Percentiles rank a stretch among this genome's conserved stretches.
Evolutionary conservation across 371 early-diverging fungal genomes (phyloP).

Genomic region (Mortierella sp.): DNA sequence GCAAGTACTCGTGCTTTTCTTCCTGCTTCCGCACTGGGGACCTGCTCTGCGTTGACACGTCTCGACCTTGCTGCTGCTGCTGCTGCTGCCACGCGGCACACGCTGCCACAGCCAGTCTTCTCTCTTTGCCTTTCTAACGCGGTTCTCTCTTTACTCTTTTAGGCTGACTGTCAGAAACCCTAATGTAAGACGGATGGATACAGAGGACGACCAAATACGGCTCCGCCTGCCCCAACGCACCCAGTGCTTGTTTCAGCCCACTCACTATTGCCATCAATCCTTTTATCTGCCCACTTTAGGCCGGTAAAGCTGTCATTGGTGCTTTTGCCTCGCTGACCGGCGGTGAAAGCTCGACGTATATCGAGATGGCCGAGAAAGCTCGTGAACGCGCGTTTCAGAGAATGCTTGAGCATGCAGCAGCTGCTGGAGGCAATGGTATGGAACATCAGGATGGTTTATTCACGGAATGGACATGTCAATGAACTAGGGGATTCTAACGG

Average conservation of each 20-base stretch:
- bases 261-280: too few relatives aligned
- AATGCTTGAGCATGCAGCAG: slow-evolving; percentile 45
- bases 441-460: too few relatives aligned
- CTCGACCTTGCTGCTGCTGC: too few relatives aligned
- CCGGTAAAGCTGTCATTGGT: slow-evolving; percentile 36
- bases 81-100: too few relatives aligned
- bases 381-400: slow-evolving; percentile 43
- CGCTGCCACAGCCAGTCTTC: too few relatives aligned
- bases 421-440: slow-evolving; percentile 45
- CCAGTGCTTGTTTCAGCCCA: too few relatives aligned
- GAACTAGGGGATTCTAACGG: neutral
- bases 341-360: slow-evolving; percentile 48
- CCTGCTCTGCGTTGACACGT: too few relatives aligned
- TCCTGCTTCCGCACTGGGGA: too few relatives aligned
- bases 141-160: neutral
- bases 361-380: slow-evolving; percentile 53
- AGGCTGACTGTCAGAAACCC: slow-evolving; percentile 51
- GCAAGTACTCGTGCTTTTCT: slow-evolving; percentile 8
- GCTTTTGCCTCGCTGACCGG: slow-evolving; percentile 40
- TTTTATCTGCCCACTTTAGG: slow-evolving; percentile 4
- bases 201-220: too few relatives aligned
- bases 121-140: slow-evolving; percentile 3
- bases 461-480: too few relatives aligned
- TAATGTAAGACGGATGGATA: slow-evolving; percentile 47
- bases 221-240: neutral